Conservation (phyloP, 2,329 filamentous ascomycete genomes). For the Paraphoma chrysanthemicola region DNA sequence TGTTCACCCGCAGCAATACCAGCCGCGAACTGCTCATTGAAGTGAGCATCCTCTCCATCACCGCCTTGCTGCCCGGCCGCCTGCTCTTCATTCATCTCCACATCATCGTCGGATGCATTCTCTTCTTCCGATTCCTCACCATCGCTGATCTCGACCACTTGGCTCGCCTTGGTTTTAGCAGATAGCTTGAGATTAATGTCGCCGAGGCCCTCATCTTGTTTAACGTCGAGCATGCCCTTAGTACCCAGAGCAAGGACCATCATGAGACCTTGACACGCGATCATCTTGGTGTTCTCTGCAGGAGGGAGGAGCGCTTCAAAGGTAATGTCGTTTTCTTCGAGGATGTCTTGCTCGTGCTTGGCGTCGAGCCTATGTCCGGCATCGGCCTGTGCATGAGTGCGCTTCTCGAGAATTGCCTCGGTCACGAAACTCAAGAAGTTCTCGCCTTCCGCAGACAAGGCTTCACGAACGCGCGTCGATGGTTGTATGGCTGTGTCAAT, state of each 20-base stretch:
- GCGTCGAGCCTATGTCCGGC: constrained; percentile 21
- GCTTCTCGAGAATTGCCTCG: constrained; percentile 52
- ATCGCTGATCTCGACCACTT: constrained; percentile 17
- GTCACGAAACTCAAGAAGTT: constrained; percentile 70
- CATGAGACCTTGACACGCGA: constrained; percentile 65
- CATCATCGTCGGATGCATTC: background rate
- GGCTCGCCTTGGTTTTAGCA: constrained; percentile 23
- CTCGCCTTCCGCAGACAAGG: constrained; percentile 64
- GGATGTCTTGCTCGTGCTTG: constrained; percentile 39
- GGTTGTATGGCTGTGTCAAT: constrained; percentile 7
- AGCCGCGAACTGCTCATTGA: constrained; percentile 34
- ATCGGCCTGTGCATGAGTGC: constrained; percentile 13
- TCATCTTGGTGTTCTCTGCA: constrained; percentile 59
- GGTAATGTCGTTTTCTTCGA: constrained; percentile 54
- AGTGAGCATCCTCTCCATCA: constrained; percentile 17
- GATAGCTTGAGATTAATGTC: constrained; percentile 44
- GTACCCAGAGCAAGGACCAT: constrained; percentile 55
- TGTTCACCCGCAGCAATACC: constrained; percentile 13
- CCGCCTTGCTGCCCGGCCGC: constrained; percentile 4
- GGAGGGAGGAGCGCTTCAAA: constrained; percentile 76
- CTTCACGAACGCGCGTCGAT: constrained; percentile 55
- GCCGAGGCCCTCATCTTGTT: constrained; percentile 61
- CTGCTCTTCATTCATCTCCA: background rate
- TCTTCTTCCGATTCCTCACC: constrained; percentile 5
- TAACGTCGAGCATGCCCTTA: constrained; percentile 67